Conservation (phyloP, 1,139 yeast species). For the Yamadazyma friedrichii region DNA sequence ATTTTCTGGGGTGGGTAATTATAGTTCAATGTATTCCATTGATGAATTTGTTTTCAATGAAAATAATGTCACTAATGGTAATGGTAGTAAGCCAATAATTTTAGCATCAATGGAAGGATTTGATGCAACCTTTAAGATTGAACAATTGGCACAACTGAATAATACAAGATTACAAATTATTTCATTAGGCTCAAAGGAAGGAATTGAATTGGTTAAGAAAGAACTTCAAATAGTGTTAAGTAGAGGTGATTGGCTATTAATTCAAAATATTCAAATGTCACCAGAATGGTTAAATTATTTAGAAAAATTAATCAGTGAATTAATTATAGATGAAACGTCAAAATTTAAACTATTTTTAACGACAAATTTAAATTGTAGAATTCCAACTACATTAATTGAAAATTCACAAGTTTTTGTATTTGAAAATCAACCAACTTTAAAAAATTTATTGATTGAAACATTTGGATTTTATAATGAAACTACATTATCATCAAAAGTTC, state of each 20-base stretch:
- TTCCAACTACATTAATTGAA: conserved; percentile 55
- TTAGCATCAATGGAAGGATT: conserved; percentile 60
- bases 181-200: conserved; percentile 79
- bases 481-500: conserved; percentile 27
- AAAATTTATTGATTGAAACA: conserved; percentile 44
- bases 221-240: conserved; percentile 47
- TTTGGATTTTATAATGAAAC: conserved; percentile 28
- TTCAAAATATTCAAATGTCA: conserved; percentile 80
- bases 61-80: no score
- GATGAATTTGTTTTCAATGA: conserved; percentile 1
- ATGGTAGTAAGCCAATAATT: conserved; percentile 37
- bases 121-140: conserved; percentile 64
- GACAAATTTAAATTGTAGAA: conserved; percentile 44
- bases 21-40: conserved; percentile 18
- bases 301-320: conserved; percentile 41
- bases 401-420: conserved; percentile 52
- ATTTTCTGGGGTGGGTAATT: conserved; percentile 24
- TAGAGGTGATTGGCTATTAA: conserved; percentile 63
- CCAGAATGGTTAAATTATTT: conserved; percentile 58
- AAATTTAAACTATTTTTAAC: conserved; percentile 61
- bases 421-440: conserved; percentile 65
- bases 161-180: conserved; percentile 38
- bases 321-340: conserved; percentile 11
- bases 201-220: conserved; percentile 53
- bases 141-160: conserved; percentile 34